A percentile compares a stretch with the other conserved stretches of the same genome.
Evolutionary conservation across 2,329 filamentous ascomycete species (phyloP).

Genomic region (Pseudogymnoascus sp.): DNA sequence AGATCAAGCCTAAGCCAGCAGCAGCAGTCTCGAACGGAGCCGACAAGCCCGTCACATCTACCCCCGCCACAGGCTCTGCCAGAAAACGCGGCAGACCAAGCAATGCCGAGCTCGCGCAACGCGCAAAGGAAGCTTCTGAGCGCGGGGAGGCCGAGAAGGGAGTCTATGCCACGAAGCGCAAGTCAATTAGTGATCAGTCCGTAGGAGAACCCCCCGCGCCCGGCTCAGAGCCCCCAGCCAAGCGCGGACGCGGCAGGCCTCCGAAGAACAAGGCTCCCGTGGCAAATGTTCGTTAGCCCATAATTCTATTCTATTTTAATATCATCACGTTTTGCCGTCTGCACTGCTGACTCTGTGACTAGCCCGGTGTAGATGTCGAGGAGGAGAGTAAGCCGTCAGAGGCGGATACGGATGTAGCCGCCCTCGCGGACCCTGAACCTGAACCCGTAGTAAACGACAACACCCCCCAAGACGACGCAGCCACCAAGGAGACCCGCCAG

Average conservation of each 20-base stretch:
- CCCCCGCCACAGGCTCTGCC: background rate
- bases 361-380: background rate
- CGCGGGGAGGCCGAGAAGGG: background rate
- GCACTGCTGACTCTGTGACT: background rate
- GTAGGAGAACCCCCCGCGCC: background rate
- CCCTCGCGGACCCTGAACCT: background rate
- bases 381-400: background rate
- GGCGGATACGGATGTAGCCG: background rate
- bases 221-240: background rate
- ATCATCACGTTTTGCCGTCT: background rate
- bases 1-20: constrained; percentile 1
- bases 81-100: constrained; percentile 14
- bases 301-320: constrained; percentile 7
- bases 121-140: constrained; percentile 9
- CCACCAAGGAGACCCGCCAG: background rate
- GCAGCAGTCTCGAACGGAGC: constrained; percentile 5
- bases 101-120: constrained; percentile 12
- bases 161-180: background rate
- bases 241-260: constrained; percentile 8
- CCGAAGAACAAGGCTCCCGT: constrained; percentile 2
- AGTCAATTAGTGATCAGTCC: background rate
- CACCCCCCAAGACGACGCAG: background rate
- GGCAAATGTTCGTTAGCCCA: constrained; percentile 4
- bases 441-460: background rate
- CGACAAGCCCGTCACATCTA: background rate